These are phyloP conservation scores for Cubamyces lactineus DNA, from an alignment of 768 basidiomycete genomes.

Conservation along the genomic window DNA sequence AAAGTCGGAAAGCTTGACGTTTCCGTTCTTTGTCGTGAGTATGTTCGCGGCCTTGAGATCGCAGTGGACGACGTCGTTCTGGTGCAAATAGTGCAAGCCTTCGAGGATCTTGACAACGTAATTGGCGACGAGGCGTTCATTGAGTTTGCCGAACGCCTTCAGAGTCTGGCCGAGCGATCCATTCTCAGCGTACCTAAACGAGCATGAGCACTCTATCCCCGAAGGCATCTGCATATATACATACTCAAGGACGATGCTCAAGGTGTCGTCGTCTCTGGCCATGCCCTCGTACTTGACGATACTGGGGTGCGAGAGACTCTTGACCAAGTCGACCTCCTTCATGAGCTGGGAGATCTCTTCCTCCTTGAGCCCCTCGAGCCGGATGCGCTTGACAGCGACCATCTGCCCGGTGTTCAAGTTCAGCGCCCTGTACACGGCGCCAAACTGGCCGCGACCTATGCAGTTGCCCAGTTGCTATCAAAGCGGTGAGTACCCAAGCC, in stretches of 20 bases:
- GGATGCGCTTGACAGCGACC: conserved; percentile 98
- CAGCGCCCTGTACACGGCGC: conserved; percentile 91
- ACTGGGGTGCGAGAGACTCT: conserved; percentile 88
- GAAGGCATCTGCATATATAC: conserved; percentile 36
- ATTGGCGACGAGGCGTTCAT: conserved; percentile 87
- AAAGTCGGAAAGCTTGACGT: conserved; percentile 96
- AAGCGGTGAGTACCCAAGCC: background rate
- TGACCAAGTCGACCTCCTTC: conserved; percentile 92
- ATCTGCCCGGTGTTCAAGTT: conserved; percentile 94
- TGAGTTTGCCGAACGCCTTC: conserved; percentile 91
- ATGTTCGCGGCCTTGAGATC: conserved; percentile 99
- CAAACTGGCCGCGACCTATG: conserved; percentile 96
- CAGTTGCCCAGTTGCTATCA: conserved; percentile 94
- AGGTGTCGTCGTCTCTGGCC: conserved; percentile 82
- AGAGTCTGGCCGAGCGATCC: conserved; percentile 93
- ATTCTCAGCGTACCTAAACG: conserved; percentile 87
- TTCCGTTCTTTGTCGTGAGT: conserved; percentile 97
- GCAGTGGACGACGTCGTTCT: conserved; percentile 90
- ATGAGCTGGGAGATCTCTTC: conserved; percentile 89
- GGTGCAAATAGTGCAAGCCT: conserved; percentile 91
- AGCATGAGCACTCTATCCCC: conserved; percentile 27
- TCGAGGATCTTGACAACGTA: conserved; percentile 98
- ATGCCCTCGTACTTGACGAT: conserved; percentile 99
- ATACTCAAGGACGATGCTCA: conserved; percentile 94
- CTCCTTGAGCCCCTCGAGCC: conserved; percentile 87